Evolutionary conservation across 2,329 filamentous ascomycete species (phyloP).

Genomic region (Raffaelea deltoideospora): DNA sequence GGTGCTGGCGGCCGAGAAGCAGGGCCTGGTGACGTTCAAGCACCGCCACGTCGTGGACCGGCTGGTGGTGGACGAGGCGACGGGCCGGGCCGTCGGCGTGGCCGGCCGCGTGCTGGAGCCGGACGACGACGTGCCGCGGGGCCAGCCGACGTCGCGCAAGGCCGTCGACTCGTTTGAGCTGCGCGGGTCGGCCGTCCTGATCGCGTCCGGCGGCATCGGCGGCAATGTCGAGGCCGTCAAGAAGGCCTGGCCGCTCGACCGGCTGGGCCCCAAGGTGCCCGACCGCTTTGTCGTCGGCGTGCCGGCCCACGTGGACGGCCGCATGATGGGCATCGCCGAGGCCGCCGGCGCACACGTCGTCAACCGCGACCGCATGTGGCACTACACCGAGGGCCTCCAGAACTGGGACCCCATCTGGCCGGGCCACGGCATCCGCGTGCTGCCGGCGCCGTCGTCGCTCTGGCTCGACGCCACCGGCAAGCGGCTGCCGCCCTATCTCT

Average conservation of each 20-base stretch:
- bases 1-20: constrained; percentile 33
- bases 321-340: constrained; percentile 44
- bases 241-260: constrained; percentile 39
- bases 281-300: constrained; percentile 43
- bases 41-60: constrained; percentile 43
- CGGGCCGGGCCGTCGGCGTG: constrained; percentile 36
- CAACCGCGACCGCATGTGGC: constrained; percentile 51
- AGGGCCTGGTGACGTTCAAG: constrained; percentile 37
- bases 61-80: constrained; percentile 32
- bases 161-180: constrained; percentile 37
- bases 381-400: constrained; percentile 46
- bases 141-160: constrained; percentile 33
- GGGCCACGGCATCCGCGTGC: constrained; percentile 41
- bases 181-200: constrained; percentile 33
- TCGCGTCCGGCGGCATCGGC: constrained; percentile 44
- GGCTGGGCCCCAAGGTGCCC: constrained; percentile 40
- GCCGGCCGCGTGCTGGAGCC: constrained; percentile 35
- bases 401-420: constrained; percentile 52
- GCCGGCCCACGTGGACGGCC: constrained; percentile 48
- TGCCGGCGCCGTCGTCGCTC: constrained; percentile 45
- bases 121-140: constrained; percentile 30
- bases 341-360: constrained; percentile 35
- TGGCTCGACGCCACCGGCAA: constrained; percentile 48
- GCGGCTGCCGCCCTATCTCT: constrained; percentile 39
- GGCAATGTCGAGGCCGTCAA: constrained; percentile 46